Percentiles rank a stretch among this genome's conserved stretches.
These are phyloP conservation scores for Hygrophorus pudorinus DNA, from an alignment of 768 basidiomycete species.

Conservation along the genomic window DNA sequence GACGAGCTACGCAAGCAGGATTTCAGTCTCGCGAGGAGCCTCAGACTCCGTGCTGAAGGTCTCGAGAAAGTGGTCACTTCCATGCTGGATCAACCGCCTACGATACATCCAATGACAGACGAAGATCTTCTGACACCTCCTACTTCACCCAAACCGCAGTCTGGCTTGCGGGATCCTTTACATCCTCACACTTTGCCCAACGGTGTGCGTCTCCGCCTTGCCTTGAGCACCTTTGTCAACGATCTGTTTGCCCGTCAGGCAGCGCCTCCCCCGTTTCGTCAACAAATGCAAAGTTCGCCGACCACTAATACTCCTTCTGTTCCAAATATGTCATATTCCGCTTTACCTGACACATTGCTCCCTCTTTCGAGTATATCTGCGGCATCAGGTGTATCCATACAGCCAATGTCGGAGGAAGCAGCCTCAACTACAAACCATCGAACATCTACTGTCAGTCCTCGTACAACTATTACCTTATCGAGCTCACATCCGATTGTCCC, in stretches of 20 bases:
- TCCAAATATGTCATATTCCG: no score
- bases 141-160: conserved; percentile 39
- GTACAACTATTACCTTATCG: no score
- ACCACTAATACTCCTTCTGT: no score
- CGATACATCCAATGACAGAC: conserved; percentile 44
- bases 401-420: no score
- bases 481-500: no score
- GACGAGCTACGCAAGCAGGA: conserved; percentile 48
- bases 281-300: conserved; percentile 25
- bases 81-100: conserved; percentile 75
- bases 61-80: conserved; percentile 74
- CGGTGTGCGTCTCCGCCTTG: conserved; percentile 69
- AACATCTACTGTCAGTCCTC: no score
- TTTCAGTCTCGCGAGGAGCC: conserved; percentile 46
- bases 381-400: no score
- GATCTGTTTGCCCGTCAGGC: conserved; percentile 78
- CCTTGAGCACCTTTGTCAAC: conserved; percentile 68
- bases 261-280: conserved; percentile 49
- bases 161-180: no score
- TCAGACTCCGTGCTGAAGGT: conserved; percentile 68
- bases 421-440: no score
- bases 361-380: no score
- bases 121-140: conserved; percentile 45
- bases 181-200: conserved; percentile 66
- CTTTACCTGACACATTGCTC: no score